Conservation (phyloP, 768 basidiomycete genomes). For the Trametes maxima region DNA sequence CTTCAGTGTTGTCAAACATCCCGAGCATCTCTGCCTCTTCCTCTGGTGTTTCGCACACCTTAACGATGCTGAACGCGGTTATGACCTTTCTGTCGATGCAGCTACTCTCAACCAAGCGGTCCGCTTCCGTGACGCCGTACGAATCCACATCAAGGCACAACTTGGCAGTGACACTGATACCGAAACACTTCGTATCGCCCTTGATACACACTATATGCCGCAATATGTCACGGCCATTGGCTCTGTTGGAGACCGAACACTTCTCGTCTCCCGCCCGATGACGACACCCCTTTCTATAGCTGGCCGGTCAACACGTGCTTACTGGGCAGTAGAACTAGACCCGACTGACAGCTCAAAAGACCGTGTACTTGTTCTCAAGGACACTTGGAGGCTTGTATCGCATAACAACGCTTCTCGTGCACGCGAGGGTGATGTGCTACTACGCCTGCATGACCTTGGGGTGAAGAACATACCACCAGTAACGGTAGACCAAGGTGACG, state of each 20-base stretch:
- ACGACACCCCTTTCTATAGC: not conserved
- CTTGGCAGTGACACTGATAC: not conserved
- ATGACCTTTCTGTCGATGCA: constrained; percentile 22
- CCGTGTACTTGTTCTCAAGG: constrained; percentile 10
- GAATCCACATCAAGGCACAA: not conserved
- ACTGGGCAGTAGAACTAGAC: constrained; percentile 3
- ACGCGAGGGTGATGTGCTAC: too few species aligned
- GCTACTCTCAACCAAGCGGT: constrained; percentile 1
- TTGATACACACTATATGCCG: not conserved
- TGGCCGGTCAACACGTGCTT: constrained; percentile 6
- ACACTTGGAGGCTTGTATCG: constrained; percentile 16
- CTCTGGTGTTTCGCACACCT: constrained; percentile 33
- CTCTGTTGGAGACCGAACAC: too few species aligned
- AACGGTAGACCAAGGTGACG: too few species aligned
- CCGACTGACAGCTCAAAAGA: too few species aligned
- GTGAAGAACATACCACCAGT: too few species aligned
- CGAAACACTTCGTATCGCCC: not conserved
- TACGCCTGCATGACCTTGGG: too few species aligned
- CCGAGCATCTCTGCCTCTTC: constrained; percentile 32
- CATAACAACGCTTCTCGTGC: too few species aligned
- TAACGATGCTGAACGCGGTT: constrained; percentile 27
- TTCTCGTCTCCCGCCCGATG: constrained; percentile 11
- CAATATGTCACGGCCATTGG: not conserved
- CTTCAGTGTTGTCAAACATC: constrained; percentile 30
- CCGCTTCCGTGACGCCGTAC: not conserved